A percentile compares a stretch with the other conserved stretches of the same genome.
These are phyloP conservation scores for Hippophae rhamnoides DNA, from an alignment of 306 rosid species.

Conservation along the genomic window DNA sequence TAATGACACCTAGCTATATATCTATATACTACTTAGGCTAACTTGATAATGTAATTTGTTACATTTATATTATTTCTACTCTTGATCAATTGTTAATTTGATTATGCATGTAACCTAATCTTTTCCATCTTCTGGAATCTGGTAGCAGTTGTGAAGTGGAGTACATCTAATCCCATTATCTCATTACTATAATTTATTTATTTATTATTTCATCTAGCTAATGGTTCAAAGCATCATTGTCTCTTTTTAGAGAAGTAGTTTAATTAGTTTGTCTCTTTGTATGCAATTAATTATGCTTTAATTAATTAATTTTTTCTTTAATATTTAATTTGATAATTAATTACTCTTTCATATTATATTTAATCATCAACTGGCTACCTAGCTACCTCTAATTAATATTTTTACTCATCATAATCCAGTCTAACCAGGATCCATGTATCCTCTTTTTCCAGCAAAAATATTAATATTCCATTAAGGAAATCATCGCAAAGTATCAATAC, in stretches of 20 bases:
- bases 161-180: constrained; percentile 4
- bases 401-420: no score
- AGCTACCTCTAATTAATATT: no score
- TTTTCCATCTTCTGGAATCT: constrained; percentile 11
- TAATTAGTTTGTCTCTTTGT: constrained; percentile 15
- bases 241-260: background rate
- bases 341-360: no score
- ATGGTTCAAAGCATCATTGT: constrained; percentile 3
- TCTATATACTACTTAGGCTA: background rate
- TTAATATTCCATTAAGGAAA: no score
- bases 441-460: no score
- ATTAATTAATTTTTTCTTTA: background rate
- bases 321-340: no score
- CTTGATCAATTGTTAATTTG: background rate
- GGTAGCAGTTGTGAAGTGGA: constrained; percentile 12
- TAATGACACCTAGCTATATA: no score
- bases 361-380: no score
- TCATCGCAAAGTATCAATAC: no score
- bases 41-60: background rate
- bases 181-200: background rate
- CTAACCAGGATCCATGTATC: no score
- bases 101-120: constrained; percentile 7
- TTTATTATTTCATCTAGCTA: background rate
- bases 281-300: background rate
- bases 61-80: background rate